Conservation (phyloP, 2,329 filamentous ascomycete genomes). For the Pseudogymnoascus sp. region DNA sequence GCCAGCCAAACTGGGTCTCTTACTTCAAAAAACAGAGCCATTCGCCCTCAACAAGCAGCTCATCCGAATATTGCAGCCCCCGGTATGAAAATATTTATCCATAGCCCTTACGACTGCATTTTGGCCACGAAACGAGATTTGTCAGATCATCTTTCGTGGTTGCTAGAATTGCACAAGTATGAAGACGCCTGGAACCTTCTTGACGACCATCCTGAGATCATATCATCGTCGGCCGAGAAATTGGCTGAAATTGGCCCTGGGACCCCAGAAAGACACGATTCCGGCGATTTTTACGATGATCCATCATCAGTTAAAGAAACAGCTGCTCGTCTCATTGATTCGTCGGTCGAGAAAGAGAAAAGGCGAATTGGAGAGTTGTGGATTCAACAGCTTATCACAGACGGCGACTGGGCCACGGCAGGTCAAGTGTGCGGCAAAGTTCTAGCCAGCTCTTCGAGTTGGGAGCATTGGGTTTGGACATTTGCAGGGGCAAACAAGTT, state of each 20-base stretch:
- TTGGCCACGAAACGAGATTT: slow-evolving; percentile 81
- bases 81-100: slow-evolving; percentile 80
- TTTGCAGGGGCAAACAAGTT: slow-evolving; percentile 82
- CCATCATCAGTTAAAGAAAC: slow-evolving; percentile 54
- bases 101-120: slow-evolving; percentile 96
- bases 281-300: slow-evolving; percentile 65
- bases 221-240: slow-evolving; percentile 37
- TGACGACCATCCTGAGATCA: slow-evolving; percentile 75
- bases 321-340: slow-evolving; percentile 47
- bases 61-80: slow-evolving; percentile 32
- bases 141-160: slow-evolving; percentile 76
- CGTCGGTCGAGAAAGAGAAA: slow-evolving; percentile 76
- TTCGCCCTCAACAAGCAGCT: slow-evolving; percentile 9
- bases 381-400: slow-evolving; percentile 75
- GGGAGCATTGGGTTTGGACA: slow-evolving; percentile 93
- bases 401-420: slow-evolving; percentile 67
- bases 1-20: slow-evolving; percentile 38
- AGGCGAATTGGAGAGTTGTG: slow-evolving; percentile 84
- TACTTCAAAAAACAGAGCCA: slow-evolving; percentile 34
- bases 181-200: slow-evolving; percentile 83
- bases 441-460: slow-evolving; percentile 66
- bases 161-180: slow-evolving; percentile 73
- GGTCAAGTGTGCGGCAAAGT: slow-evolving; percentile 78
- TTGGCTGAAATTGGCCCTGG: slow-evolving; percentile 33
- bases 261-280: slow-evolving; percentile 31